These are phyloP conservation scores for Phytophthora sp. DNA, from an alignment of 352 stramenopile genomes.

Conservation along the genomic window DNA sequence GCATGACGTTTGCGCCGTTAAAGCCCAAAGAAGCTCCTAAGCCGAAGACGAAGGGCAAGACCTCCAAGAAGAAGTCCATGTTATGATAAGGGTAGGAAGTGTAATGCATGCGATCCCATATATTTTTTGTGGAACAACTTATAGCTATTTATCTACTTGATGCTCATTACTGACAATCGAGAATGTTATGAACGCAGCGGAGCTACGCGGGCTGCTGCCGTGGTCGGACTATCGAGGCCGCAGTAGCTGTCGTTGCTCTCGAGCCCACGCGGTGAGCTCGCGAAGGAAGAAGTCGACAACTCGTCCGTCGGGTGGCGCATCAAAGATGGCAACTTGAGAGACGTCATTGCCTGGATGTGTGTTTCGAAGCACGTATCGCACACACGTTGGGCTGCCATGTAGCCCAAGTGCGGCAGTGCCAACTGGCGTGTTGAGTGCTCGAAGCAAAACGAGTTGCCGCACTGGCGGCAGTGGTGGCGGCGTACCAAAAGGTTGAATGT, in stretches of 20 bases:
- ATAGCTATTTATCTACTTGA: slow-evolving; percentile 27
- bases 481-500: slow-evolving; percentile 73
- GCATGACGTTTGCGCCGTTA: slow-evolving; percentile 96
- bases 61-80: slow-evolving; percentile 9
- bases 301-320: slow-evolving; percentile 40
- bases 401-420: slow-evolving; percentile 69
- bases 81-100: slow-evolving; percentile 11
- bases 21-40: slow-evolving; percentile 72
- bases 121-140: slow-evolving; percentile 20
- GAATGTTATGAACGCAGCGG: slow-evolving; percentile 31
- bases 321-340: slow-evolving; percentile 35
- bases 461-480: slow-evolving; percentile 86
- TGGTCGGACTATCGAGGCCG: slow-evolving; percentile 26
- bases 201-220: slow-evolving; percentile 19
- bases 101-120: slow-evolving; percentile 22
- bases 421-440: slow-evolving; percentile 83
- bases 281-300: slow-evolving; percentile 40
- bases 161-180: slow-evolving; percentile 12
- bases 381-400: slow-evolving; percentile 77
- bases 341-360: slow-evolving; percentile 51
- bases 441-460: slow-evolving; percentile 86
- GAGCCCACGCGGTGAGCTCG: slow-evolving; percentile 34
- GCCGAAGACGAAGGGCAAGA: slow-evolving; percentile 15
- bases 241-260: slow-evolving; percentile 41
- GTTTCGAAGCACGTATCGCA: slow-evolving; percentile 86